A percentile compares a stretch with the other conserved stretches of the same genome.
Conservation (phyloP, 1,284 basidiomycete species). For the Neolentinus lepideus region DNA sequence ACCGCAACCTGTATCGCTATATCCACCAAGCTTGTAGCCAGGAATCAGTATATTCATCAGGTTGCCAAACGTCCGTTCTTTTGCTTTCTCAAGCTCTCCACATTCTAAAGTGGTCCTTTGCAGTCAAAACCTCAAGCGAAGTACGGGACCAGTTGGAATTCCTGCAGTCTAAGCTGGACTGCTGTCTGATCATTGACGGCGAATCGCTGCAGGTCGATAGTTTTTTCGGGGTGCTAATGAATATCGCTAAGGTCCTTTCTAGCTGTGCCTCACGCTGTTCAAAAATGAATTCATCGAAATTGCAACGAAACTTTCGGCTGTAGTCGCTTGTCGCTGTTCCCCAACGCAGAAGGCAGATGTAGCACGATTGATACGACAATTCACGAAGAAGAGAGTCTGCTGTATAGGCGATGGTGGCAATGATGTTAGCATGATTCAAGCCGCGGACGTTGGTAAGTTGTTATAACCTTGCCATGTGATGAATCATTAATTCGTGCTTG, state of each 20-base stretch:
- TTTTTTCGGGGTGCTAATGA: background rate
- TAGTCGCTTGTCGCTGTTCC: constrained; percentile 96
- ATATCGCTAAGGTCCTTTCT: constrained; percentile 3
- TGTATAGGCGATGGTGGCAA: constrained; percentile 97
- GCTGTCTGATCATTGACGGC: constrained; percentile 98
- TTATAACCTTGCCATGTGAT: background rate
- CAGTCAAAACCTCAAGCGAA: constrained; percentile 81
- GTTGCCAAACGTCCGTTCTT: constrained; percentile 79
- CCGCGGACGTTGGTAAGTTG: constrained; percentile 83
- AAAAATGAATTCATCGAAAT: constrained; percentile 93
- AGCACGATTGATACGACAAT: constrained; percentile 82
- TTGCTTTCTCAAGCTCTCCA: constrained; percentile 3
- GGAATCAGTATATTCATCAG: constrained; percentile 98
- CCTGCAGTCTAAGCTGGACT: constrained; percentile 90
- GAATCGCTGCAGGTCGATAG: constrained; percentile 79
- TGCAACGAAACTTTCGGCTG: constrained; percentile 91
- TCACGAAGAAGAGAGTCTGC: constrained; percentile 93
- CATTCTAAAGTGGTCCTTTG: constrained; percentile 7
- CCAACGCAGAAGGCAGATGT: constrained; percentile 99
- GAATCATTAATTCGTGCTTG: background rate
- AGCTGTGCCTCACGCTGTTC: constrained; percentile 89
- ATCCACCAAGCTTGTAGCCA: constrained; percentile 91
- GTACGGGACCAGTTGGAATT: constrained; percentile 92
- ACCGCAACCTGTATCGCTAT: constrained; percentile 98
- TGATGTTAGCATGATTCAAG: constrained; percentile 95